Evolutionary conservation across 2,329 filamentous ascomycete species (phyloP), one percentile per base, ranked within the genome.

Genomic region (Fusarium sp.): DNA sequence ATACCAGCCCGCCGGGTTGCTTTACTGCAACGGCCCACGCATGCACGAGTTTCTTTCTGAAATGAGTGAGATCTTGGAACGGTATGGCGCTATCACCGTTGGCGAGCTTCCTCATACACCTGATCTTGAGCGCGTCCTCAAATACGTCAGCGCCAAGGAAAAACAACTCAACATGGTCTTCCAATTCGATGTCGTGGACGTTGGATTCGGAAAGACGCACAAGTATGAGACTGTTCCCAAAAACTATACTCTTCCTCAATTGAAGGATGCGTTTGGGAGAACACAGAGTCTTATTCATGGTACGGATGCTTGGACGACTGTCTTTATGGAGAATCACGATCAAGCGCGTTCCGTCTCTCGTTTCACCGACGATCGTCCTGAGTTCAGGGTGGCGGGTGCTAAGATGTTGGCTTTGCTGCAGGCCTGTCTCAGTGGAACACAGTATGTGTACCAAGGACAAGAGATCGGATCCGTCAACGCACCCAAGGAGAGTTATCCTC

Each of bases 81-180:
- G 84, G 47, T 92, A 92, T 76, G 86, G 88, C 59, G 86, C 88
- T n/a, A 87, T 93, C 78, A 92, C 89, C 0, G 90, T 93, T 0
- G 91, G 91, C 50, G 91, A 93, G 78, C 85, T 92, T 27, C 89
- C 90, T 0, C 80, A 86, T 71, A 90, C 89, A 0, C 88, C 87
- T 0, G 85, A 90, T 58, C 82, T 85, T 28, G 77, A 79, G 5
- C 82, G 87, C 40, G 88, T 92, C 3, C 78, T 91, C 10, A 75
- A 82, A 20, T 92, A 90, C 67, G 87, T 92, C 16, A 84, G 85
- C 5, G 84, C 87, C 1, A 78, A 83, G 28, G 85, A 87, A 58
- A 84, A 85, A 62, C 86, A 91, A 76, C 79, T 92, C 50, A 86
- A 88, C 75, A 92, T 92, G 90, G 88, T 91, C 3, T 92, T 92